These are phyloP conservation scores for Rhizophagus sp. DNA, from an alignment of 192 early-diverging fungal species.

Conservation along the genomic window DNA sequence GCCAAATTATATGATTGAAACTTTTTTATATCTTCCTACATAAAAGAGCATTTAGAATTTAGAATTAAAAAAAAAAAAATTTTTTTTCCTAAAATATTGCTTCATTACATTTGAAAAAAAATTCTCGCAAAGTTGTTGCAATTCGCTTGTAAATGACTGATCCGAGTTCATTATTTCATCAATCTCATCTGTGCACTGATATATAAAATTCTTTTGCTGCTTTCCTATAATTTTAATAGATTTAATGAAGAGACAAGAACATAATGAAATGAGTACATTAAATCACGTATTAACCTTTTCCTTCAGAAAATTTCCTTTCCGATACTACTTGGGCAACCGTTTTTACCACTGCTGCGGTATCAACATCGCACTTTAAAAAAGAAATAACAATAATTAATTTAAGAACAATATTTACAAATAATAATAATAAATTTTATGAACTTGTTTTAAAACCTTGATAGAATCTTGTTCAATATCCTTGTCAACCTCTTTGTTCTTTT, in stretches of 20 bases:
- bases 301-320: not conserved
- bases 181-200: constrained; percentile 19
- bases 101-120: constrained; percentile 10
- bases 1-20: not conserved
- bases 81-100: not conserved
- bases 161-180: constrained; percentile 11
- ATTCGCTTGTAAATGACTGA: constrained; percentile 8
- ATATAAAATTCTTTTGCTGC: constrained; percentile 21
- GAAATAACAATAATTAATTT: not conserved
- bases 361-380: not conserved
- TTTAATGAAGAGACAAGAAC: not conserved
- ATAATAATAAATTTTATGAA: not conserved
- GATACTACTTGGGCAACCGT: not conserved
- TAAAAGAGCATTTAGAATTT: not conserved
- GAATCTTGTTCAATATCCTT: constrained; percentile 13
- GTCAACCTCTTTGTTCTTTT: constrained; percentile 5
- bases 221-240: not conserved
- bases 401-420: not conserved
- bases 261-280: not conserved
- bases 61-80: not conserved
- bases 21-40: not conserved
- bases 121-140: constrained; percentile 15
- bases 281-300: not conserved
- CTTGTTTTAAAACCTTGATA: constrained; percentile 11
- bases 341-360: not conserved